Percentiles rank a stretch among this genome's conserved stretches.
Conservation (phyloP, 2,329 filamentous ascomycete genomes). For the Penicillium crustosum region DNA sequence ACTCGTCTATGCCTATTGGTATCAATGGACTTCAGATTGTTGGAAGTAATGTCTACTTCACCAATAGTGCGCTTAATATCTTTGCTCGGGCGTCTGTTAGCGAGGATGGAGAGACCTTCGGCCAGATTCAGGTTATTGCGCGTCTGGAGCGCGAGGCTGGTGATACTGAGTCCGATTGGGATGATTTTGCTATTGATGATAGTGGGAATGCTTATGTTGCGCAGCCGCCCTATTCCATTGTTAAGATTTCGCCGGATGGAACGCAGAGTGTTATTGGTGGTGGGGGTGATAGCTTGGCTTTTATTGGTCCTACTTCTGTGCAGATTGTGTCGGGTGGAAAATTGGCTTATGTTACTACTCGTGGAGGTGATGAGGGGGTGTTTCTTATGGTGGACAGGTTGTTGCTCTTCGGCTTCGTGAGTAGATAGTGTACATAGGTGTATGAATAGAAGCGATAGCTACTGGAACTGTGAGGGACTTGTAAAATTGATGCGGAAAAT, state of each 20-base stretch:
- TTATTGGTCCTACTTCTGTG: conserved; percentile 11
- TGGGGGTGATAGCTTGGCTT: not conserved
- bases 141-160: not conserved
- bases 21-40: too few relatives aligned
- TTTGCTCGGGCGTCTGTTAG: conserved; percentile 11
- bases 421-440: not conserved
- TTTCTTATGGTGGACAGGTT: conserved; percentile 9
- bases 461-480: not conserved
- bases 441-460: not conserved
- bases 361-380: not conserved
- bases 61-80: conserved; percentile 10
- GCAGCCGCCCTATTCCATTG: too few relatives aligned
- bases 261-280: too few relatives aligned
- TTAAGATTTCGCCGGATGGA: too few relatives aligned
- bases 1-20: not conserved
- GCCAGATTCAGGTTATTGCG: conserved; percentile 10
- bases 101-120: not conserved
- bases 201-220: too few relatives aligned
- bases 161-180: too few relatives aligned
- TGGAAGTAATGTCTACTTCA: conserved; percentile 10
- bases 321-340: not conserved
- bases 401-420: not conserved
- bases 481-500: not conserved
- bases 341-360: conserved; percentile 9
- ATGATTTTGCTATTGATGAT: too few relatives aligned